Evolutionary conservation across 176 grass and related monocot species (phyloP), one percentile per base, ranked within the genome.

Genomic region (Dendrocalamus sinicus): DNA sequence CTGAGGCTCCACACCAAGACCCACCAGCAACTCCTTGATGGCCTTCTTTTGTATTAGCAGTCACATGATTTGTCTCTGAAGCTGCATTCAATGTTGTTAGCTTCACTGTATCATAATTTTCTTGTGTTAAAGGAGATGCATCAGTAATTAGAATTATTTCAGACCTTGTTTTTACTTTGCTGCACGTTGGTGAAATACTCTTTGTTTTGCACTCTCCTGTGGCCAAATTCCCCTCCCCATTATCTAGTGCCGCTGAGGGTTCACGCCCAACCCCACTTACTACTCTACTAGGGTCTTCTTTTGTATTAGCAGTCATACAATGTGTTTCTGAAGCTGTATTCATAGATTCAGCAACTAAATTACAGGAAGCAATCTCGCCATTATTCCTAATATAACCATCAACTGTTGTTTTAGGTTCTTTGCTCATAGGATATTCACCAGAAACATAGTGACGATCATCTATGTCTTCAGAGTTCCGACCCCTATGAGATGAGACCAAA

Each of bases 311-410:
- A 78, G 66, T 9, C 81, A 65, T 32, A 72, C 8, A 5, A 12
- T 50, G 2, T 77, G 54, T 45, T 63, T 61, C 81, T 55, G 83
- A 81, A 90, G 62, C 83, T 72, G 83, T 55, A 76, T 60, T 41
- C 7, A 37, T 8, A 48, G 70, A 72, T 73, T 83, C 54, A 50
- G 69, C 40, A 12, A 16, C 51, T n/a, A 76, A 14, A 58, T 57
- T 58, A 39, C 52, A 35, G 28, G 8, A 15, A 51, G 2, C 1
- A 51, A 51, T 73, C 46, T 73, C 22, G 10, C 60, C n/a, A 63
- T 13, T 63, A 63, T 63, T 63, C 23, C 6, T 63, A 28, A 26
- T 63, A 22, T 63, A 63, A 26, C 23, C 7, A 30, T 28, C 45
- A 51, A 30, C 46, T 51, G n/a, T 51, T 51, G 37, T 55, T 77